Evolutionary conservation across 768 basidiomycete species (phyloP).

Genomic region (Pleurotus cornucopiae): DNA sequence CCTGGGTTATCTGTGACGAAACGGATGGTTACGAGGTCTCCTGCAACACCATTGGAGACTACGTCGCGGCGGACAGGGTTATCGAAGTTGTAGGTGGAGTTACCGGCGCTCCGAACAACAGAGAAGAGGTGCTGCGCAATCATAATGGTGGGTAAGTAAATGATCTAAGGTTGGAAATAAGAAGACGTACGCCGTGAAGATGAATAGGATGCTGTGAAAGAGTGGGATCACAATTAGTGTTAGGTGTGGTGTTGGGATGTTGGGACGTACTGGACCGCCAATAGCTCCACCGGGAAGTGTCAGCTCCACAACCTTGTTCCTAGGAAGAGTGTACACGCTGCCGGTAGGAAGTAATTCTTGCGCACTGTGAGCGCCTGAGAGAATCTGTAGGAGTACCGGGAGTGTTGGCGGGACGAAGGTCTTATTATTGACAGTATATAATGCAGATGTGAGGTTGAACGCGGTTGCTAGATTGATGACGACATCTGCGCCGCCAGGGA

Average conservation of each 20-base stretch:
- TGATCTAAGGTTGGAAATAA: background rate
- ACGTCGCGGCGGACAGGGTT: conserved; percentile 57
- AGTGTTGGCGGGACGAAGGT: conserved; percentile 24
- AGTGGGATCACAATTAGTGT: conserved; percentile 3
- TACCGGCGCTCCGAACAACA: conserved; percentile 33
- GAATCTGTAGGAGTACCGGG: conserved; percentile 36
- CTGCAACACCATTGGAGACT: conserved; percentile 24
- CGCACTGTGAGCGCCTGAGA: conserved; percentile 29
- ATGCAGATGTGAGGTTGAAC: conserved; percentile 5
- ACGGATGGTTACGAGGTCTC: conserved; percentile 41
- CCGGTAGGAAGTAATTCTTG: conserved; percentile 25
- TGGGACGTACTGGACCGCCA: conserved; percentile 21
- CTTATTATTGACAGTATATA: conserved; percentile 20
- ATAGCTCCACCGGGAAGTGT: conserved; percentile 22
- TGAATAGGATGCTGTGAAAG: conserved; percentile 33
- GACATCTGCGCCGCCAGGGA: conserved; percentile 9
- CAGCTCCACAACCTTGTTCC: conserved; percentile 33
- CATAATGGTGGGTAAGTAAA: background rate
- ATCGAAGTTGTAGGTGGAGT: conserved; percentile 28
- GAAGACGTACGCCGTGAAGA: conserved; percentile 31
- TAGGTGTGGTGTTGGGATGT: background rate
- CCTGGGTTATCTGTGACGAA: conserved; percentile 62
- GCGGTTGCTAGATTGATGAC: conserved; percentile 14
- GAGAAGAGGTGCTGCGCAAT: conserved; percentile 29
- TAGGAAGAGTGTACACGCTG: conserved; percentile 28